Base-by-base conservation (phyloP, 2,329 filamentous ascomycete genomes). In the Ophiostoma quercus region DNA sequence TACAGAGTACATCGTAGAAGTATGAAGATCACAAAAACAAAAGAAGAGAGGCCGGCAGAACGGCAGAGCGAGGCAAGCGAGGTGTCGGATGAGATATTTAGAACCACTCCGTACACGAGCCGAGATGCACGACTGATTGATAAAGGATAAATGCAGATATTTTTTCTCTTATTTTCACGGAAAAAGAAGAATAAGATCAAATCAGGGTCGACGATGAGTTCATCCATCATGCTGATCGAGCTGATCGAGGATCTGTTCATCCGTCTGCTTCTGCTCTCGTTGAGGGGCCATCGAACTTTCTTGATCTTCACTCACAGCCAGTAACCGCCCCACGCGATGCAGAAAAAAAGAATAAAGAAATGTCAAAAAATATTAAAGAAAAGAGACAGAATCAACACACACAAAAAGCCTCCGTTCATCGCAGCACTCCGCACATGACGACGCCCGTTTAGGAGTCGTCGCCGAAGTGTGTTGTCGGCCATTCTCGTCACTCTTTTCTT, bases 391-490 rank as follows among this genome's bases (percentile, higher is more conserved):
- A 25, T 25, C 14, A 25, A 8, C n/a, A 25, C 5, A 11, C 22
- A 29, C 25, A 9, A 29, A 22, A 32, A 34, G 34, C 34, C 57
- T 62, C 25, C 25, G 57, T 62, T 62, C 22, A 25, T 62, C 57
- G 57, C 57, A 62, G 25, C 57, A 32, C 57, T 62, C 22, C 12
- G 22, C 57, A 32, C 57, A 62, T 62, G 57, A 62, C 25, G 57
- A 62, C 57, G 25, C 57, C 57, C 25, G 57, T 62, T 62, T 62
- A 32, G 57, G 57, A 62, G 57, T 62, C 57, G 57, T 29, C 57
- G 57, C 57, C 57, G 57, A 62, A 29, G 57, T 29, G 25, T 62
- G 57, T 62, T 11, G 57, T 62, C 3, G 57, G 14, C 14, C 25
- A 62, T 9, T 32, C 11, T 32, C 1, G 57, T 32, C 25, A 32